phyloP scores from a whole-genome alignment of 2,329 filamentous ascomycete genomes.

The Corynespora cassiicola region DNA sequence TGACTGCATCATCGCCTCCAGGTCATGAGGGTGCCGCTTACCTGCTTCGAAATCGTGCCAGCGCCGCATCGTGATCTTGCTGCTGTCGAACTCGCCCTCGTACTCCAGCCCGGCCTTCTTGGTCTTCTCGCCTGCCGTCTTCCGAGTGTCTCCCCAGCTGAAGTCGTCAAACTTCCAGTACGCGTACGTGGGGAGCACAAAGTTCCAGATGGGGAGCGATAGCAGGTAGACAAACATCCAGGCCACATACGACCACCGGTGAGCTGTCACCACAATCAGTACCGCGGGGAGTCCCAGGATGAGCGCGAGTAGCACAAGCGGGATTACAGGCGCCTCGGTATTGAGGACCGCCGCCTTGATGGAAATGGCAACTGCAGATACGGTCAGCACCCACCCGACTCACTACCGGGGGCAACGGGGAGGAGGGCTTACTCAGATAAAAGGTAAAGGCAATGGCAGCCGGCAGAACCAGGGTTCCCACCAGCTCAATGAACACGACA shows the following conservation, averaged over 20 bases:
- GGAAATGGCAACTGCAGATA: conserved; percentile 77
- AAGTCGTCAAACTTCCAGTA: conserved; percentile 99
- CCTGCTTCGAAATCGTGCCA: conserved; percentile 92
- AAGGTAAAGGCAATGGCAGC: conserved; percentile 97
- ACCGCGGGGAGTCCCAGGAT: conserved; percentile 94
- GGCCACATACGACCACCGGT: conserved; percentile 86
- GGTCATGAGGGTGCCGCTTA: conserved; percentile 39
- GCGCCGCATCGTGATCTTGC: conserved; percentile 98
- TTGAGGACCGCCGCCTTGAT: conserved; percentile 69
- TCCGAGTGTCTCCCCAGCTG: conserved; percentile 97
- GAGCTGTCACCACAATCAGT: conserved; percentile 90
- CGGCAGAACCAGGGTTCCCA: conserved; percentile 92
- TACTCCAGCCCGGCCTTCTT: conserved; percentile 87
- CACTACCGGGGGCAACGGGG: conserved; percentile 9
- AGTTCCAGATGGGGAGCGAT: conserved; percentile 97
- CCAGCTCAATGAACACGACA: conserved; percentile 91
- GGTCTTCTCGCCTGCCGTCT: conserved; percentile 88
- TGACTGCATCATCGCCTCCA: conserved; percentile 19
- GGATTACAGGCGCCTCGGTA: conserved; percentile 78
- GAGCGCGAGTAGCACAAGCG: conserved; percentile 83
- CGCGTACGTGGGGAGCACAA: conserved; percentile 89
- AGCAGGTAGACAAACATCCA: conserved; percentile 98
- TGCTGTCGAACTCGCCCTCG: conserved; percentile 96
- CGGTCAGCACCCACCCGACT: conserved; percentile 30
- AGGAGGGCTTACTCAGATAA: conserved; percentile 86